Evolutionary conservation across 768 basidiomycete genomes (phyloP), one percentile per base, ranked within the genome.

Genomic region (Boletus reticuloceps): DNA sequence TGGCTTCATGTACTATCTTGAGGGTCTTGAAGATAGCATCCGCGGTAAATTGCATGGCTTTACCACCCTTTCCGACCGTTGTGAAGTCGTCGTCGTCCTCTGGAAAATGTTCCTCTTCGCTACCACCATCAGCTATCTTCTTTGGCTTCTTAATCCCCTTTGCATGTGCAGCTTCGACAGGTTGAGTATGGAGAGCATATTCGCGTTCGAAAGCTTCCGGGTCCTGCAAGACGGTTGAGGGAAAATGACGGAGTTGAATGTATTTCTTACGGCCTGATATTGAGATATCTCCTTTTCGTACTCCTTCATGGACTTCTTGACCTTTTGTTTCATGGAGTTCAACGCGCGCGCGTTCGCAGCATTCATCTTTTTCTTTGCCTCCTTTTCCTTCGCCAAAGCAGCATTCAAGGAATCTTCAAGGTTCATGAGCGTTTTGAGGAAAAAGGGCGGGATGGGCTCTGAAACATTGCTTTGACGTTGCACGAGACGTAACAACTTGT

Each of bases 241-340:
- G 17, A 20, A 47, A 16, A 54, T 38, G 36, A 61, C 4, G 1
- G 19, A 19, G 22, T 27, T 31, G 8, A 29, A 19, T 14, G 40
- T 16, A 40, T 51, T 14, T 68, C 82, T 60, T 64, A 94, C 94
- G 69, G 83, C 80, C 66, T 89, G 87, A 75, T 85, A 98, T 55
- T 82, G 82, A 68, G 84, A 85, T 40, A 95, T 72, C 60, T 91
- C 88, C 12, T 71, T 72, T 74, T 98, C 97, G 68, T 91, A 82
- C 70, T 98, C 97, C 72, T 94, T 96, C 52, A 79, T 64, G 11
- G 88, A 81, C 76, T 95, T 98, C 77, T 90, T 95, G 52, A 98
- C 80, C 72, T 95, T 97, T 74, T 98, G 96, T 75, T 95, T 98
- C 86, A 98, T 89, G n/a, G 90, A 89, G 50, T 93, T 98, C 60